These are phyloP conservation scores for Ophiostoma ips DNA, from an alignment of 2,329 filamentous ascomycete species.

Conservation along the genomic window DNA sequence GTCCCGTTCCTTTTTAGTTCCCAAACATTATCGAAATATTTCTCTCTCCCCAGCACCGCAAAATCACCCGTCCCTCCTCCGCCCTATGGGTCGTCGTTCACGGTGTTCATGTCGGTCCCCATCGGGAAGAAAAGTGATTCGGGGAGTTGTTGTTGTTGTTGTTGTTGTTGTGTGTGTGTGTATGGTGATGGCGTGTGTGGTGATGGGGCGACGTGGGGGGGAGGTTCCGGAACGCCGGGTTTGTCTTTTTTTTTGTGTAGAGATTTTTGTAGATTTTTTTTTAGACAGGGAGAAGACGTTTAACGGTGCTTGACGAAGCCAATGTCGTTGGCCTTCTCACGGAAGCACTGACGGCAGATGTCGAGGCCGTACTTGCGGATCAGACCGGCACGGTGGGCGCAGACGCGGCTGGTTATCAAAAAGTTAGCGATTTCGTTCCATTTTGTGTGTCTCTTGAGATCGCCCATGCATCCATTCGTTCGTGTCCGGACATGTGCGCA, in stretches of 20 bases:
- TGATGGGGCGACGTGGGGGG: background rate
- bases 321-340: constrained; percentile 59
- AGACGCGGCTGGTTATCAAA: constrained; percentile 42
- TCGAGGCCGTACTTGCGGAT: constrained; percentile 99
- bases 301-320: constrained; percentile 49
- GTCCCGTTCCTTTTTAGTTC: background rate
- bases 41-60: no score
- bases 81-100: background rate
- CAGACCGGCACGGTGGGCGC: constrained; percentile 94
- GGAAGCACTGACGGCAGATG: constrained; percentile 69
- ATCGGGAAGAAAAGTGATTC: no score
- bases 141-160: no score
- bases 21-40: background rate
- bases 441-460: no score
- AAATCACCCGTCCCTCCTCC: background rate
- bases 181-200: no score
- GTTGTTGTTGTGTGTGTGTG: no score
- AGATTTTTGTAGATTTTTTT: background rate
- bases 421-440: constrained; percentile 7
- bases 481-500: no score
- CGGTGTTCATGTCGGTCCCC: background rate
- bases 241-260: constrained; percentile 1
- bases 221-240: background rate
- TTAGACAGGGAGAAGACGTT: background rate
- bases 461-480: no score